phyloP scores from a whole-genome alignment of 768 basidiomycete genomes.

The Collybia sordida region DNA sequence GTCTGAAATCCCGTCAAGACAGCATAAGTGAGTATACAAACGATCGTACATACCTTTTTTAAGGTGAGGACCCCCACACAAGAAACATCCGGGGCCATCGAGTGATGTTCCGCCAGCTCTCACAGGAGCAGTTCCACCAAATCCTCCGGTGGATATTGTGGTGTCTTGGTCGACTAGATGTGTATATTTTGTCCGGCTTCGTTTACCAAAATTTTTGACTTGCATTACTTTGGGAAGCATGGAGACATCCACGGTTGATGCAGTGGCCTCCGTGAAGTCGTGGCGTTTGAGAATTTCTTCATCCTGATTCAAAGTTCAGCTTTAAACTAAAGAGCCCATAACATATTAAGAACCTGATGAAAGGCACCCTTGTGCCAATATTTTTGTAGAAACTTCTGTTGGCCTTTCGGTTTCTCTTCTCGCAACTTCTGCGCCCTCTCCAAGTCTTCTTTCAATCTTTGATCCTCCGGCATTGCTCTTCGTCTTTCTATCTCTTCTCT shows the following conservation, averaged over 20 bases:
- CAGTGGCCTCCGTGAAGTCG: conserved; percentile 89
- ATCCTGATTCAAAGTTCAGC: conserved; percentile 45
- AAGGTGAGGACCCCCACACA: conserved; percentile 92
- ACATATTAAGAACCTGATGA: conserved; percentile 66
- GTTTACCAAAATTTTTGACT: conserved; percentile 91
- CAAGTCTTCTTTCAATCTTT: conserved; percentile 88
- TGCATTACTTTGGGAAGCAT: conserved; percentile 95
- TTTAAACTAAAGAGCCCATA: background rate
- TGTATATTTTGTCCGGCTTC: conserved; percentile 93
- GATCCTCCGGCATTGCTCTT: conserved; percentile 90
- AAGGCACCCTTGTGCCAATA: conserved; percentile 99
- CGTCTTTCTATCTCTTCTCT: conserved; percentile 89
- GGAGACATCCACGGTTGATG: conserved; percentile 85
- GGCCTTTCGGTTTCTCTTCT: conserved; percentile 87
- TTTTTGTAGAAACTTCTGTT: conserved; percentile 93
- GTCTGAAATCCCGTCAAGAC: conserved; percentile 26
- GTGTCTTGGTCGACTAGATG: conserved; percentile 96
- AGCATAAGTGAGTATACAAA: conserved; percentile 2
- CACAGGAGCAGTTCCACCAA: conserved; percentile 57
- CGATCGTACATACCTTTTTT: conserved; percentile 65
- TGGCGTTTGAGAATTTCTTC: conserved; percentile 79
- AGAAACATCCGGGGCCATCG: conserved; percentile 78
- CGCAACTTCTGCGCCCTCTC: conserved; percentile 81
- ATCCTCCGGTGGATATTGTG: conserved; percentile 58
- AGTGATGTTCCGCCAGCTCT: conserved; percentile 55